A percentile compares a stretch with the other conserved stretches of the same genome.
These are phyloP conservation scores for Mycosphaerella sp. DNA, from an alignment of 2,329 filamentous ascomycete genomes.

Conservation along the genomic window DNA sequence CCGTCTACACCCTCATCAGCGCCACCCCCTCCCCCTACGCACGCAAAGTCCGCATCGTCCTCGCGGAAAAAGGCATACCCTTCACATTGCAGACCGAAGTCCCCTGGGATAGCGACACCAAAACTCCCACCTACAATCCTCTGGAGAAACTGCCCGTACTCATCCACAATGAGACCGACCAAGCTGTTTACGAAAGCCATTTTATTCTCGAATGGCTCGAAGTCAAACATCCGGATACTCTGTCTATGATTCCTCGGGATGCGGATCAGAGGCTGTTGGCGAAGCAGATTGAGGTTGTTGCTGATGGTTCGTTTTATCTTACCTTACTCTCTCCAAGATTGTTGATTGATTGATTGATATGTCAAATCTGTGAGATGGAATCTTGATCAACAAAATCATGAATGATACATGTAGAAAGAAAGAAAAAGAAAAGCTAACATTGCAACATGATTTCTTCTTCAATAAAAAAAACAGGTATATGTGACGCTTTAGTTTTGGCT, in stretches of 20 bases:
- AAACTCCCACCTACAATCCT: slow-evolving; percentile 37
- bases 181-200: slow-evolving; percentile 34
- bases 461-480: slow-evolving; percentile 21
- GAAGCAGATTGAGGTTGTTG: slow-evolving; percentile 34
- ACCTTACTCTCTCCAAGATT: no score
- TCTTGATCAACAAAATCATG: no score
- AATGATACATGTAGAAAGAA: no score
- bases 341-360: no score
- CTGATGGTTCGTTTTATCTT: slow-evolving; percentile 25
- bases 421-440: not conserved
- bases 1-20: slow-evolving; percentile 28
- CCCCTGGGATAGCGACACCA: slow-evolving; percentile 38
- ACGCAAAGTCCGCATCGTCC: slow-evolving; percentile 38
- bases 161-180: slow-evolving; percentile 29
- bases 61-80: slow-evolving; percentile 37
- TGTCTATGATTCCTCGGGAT: slow-evolving; percentile 25
- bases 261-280: slow-evolving; percentile 29
- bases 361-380: no score
- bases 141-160: slow-evolving; percentile 38
- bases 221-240: slow-evolving; percentile 29
- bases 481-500: slow-evolving; percentile 35
- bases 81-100: slow-evolving; percentile 40
- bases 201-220: slow-evolving; percentile 37
- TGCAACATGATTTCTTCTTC: no score
- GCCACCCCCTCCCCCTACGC: slow-evolving; percentile 39